Percentiles rank a stretch among this genome's conserved stretches.
These are phyloP conservation scores for Austroboletus novae-zelandiae DNA, from an alignment of 1,284 basidiomycete genomes.

Conservation along the genomic window DNA sequence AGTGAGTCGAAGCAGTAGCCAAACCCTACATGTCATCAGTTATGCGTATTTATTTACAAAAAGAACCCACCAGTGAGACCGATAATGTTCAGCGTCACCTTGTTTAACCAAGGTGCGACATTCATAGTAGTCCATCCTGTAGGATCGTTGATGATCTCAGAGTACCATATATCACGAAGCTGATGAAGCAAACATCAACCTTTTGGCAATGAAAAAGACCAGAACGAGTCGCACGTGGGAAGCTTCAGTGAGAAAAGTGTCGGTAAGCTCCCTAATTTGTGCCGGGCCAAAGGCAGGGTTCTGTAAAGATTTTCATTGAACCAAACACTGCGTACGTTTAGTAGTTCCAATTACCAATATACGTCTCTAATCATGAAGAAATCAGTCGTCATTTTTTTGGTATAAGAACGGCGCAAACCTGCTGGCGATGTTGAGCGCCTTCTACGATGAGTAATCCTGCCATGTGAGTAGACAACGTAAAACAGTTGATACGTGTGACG, in stretches of 20 bases:
- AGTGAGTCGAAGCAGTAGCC: slow-evolving; percentile 63
- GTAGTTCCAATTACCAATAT: slow-evolving; percentile 19
- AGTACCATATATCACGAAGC: slow-evolving; percentile 47
- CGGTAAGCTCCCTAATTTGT: slow-evolving; percentile 54
- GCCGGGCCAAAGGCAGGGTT: slow-evolving; percentile 59
- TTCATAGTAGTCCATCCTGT: slow-evolving; percentile 36
- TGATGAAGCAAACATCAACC: slow-evolving; percentile 13
- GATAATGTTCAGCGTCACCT: slow-evolving; percentile 65
- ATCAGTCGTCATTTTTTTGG: neutral
- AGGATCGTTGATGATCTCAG: slow-evolving; percentile 27
- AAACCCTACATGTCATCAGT: slow-evolving; percentile 44
- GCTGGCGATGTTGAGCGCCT: neutral
- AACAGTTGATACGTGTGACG: neutral
- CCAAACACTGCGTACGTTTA: neutral
- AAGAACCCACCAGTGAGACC: slow-evolving; percentile 53
- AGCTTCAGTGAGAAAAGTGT: slow-evolving; percentile 54
- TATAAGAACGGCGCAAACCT: neutral
- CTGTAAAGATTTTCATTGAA: slow-evolving; percentile 26
- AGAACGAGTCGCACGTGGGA: slow-evolving; percentile 9
- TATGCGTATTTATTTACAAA: neutral
- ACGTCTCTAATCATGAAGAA: slow-evolving; percentile 14
- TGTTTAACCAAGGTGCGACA: slow-evolving; percentile 52
- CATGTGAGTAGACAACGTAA: neutral
- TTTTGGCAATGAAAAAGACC: neutral
- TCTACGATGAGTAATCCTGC: neutral